Conservation (phyloP, 805 yeast species). For the Candida tammaniensis region DNA sequence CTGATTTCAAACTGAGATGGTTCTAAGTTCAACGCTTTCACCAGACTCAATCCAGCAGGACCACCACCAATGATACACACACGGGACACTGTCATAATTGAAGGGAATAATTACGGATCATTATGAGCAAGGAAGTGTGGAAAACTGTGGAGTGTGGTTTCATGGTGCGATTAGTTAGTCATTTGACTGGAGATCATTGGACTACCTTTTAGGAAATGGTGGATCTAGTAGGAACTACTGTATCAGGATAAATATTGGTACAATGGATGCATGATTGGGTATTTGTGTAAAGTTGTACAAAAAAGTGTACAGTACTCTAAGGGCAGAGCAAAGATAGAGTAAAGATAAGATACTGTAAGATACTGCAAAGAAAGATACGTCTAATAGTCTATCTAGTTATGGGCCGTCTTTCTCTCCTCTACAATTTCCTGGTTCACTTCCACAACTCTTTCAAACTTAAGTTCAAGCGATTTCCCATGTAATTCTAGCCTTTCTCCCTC, state of each 20-base stretch:
- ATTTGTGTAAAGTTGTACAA: no score
- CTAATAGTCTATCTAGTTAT: background rate
- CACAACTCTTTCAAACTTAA: conserved; percentile 10
- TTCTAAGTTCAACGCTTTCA: conserved; percentile 61
- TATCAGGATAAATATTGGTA: no score
- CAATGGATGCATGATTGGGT: no score
- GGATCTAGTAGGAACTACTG: no score
- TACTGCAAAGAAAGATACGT: no score
- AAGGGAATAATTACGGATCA: background rate
- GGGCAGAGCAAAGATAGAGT: no score
- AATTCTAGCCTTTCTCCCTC: conserved; percentile 9
- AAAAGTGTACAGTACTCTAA: no score
- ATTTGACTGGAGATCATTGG: no score
- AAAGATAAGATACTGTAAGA: no score
- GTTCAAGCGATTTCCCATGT: conserved; percentile 6
- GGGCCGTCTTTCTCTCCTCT: background rate
- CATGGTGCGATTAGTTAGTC: background rate
- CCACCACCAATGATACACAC: conserved; percentile 75
- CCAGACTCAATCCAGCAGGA: conserved; percentile 66
- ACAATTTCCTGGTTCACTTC: conserved; percentile 5
- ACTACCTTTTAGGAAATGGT: no score
- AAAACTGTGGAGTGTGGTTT: conserved; percentile 7
- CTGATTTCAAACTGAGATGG: conserved; percentile 42
- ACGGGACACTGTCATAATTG: background rate
- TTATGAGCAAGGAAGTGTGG: background rate